Conservation (phyloP, 768 basidiomycete species). For the Leccinum imitatum region DNA sequence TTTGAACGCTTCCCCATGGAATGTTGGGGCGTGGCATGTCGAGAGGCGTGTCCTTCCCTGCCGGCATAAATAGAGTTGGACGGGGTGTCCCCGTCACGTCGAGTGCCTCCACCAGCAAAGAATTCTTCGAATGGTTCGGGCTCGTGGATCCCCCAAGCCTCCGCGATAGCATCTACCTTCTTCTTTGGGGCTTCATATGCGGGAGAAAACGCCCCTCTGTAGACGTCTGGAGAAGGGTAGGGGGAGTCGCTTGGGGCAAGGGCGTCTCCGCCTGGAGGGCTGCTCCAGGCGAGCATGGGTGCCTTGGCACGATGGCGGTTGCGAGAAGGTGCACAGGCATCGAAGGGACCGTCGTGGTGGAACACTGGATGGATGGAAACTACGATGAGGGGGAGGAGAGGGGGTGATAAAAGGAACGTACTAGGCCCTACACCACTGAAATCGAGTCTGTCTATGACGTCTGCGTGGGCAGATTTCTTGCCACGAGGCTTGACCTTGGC, state of each 20-base stretch:
- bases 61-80: constrained; percentile 71
- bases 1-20: constrained; percentile 40
- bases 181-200: constrained; percentile 69
- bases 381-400: constrained; percentile 1
- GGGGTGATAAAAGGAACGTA: constrained; percentile 40
- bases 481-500: constrained; percentile 47
- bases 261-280: constrained; percentile 39
- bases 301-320: constrained; percentile 78
- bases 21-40: constrained; percentile 37
- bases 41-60: constrained; percentile 45
- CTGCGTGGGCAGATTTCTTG: constrained; percentile 81
- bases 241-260: constrained; percentile 42
- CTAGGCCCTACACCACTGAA: constrained; percentile 82
- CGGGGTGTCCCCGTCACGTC: constrained; percentile 53
- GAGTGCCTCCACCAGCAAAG: constrained; percentile 71
- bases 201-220: constrained; percentile 46
- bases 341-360: constrained; percentile 91
- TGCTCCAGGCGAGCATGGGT: constrained; percentile 79
- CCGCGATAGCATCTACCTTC: constrained; percentile 85
- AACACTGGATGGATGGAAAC: constrained; percentile 55
- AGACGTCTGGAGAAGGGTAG: constrained; percentile 49
- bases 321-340: constrained; percentile 88
- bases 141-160: constrained; percentile 92
- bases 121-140: constrained; percentile 92
- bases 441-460: constrained; percentile 88